A percentile compares a stretch with the other conserved stretches of the same genome.
These are phyloP conservation scores for Aspergillus uvarum DNA, from an alignment of 2,329 filamentous ascomycete species.

Conservation along the genomic window DNA sequence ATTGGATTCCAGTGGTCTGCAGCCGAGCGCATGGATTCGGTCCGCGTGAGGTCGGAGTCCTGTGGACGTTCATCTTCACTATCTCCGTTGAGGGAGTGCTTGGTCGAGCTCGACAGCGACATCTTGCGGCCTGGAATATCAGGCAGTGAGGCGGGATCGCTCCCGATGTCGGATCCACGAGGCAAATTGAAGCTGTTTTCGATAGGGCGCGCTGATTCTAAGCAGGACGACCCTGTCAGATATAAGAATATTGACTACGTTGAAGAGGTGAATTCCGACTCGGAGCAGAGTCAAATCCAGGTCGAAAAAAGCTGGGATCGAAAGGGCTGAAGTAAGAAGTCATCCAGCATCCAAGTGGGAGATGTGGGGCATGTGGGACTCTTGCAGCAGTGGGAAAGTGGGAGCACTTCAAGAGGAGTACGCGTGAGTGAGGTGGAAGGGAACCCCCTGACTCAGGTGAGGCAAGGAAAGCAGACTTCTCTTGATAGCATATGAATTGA, in stretches of 20 bases:
- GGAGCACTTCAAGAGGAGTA: neutral
- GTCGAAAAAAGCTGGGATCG: neutral
- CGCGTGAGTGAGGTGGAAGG: neutral
- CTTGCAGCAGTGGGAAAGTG: neutral
- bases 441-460: neutral
- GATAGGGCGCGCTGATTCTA: too few species aligned
- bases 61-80: neutral
- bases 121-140: neutral
- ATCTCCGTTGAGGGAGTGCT: neutral
- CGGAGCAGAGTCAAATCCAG: neutral
- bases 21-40: slow-evolving; percentile 19
- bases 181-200: too few species aligned
- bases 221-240: too few species aligned
- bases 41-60: neutral
- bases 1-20: slow-evolving; percentile 24
- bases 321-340: neutral
- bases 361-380: neutral
- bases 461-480: neutral
- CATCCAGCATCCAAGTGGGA: neutral
- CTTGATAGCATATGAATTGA: neutral
- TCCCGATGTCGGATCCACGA: neutral
- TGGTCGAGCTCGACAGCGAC: neutral
- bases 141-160: neutral
- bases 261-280: neutral
- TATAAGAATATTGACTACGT: neutral